Evolutionary conservation across 148 eudicot species (phyloP).

Genomic region (Selenicereus undatus): DNA sequence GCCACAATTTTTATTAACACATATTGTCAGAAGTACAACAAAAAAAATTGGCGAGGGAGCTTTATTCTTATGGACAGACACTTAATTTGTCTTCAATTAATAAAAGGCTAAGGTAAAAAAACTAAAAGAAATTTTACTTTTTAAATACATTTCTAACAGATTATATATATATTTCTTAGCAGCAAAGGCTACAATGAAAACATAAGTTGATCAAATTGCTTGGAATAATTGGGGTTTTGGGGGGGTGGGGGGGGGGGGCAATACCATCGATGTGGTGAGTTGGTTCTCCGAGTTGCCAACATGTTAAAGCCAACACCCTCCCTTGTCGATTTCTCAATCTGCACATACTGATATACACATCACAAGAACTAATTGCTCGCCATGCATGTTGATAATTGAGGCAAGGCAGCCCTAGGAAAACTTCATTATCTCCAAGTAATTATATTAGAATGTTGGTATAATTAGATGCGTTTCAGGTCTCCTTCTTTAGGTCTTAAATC

Average conservation of each 20-base stretch:
- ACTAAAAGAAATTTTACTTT: too few relatives aligned
- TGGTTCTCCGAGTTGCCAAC: conserved; percentile 21
- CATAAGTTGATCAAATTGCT: background rate
- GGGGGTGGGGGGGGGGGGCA: too few relatives aligned
- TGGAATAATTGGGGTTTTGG: background rate
- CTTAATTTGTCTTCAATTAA: too few relatives aligned
- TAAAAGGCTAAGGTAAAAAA: too few relatives aligned
- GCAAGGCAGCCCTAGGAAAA: background rate
- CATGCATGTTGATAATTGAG: background rate
- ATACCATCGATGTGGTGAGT: conserved; percentile 8
- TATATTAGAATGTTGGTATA: background rate
- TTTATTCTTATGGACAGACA: too few relatives aligned
- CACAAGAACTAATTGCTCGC: background rate
- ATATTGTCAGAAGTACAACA: too few relatives aligned
- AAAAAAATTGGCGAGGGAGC: too few relatives aligned
- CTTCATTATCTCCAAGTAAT: background rate
- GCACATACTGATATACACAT: background rate
- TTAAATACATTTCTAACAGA: too few relatives aligned
- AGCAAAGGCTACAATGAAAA: background rate
- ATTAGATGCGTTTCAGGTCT: too few relatives aligned
- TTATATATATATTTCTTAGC: background rate
- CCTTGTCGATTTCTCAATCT: background rate
- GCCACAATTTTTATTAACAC: too few relatives aligned
- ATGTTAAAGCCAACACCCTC: background rate
- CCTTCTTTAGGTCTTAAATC: too few relatives aligned